Conservation (phyloP, 176 grass and related monocot species). For the Chloris gayana region DNA sequence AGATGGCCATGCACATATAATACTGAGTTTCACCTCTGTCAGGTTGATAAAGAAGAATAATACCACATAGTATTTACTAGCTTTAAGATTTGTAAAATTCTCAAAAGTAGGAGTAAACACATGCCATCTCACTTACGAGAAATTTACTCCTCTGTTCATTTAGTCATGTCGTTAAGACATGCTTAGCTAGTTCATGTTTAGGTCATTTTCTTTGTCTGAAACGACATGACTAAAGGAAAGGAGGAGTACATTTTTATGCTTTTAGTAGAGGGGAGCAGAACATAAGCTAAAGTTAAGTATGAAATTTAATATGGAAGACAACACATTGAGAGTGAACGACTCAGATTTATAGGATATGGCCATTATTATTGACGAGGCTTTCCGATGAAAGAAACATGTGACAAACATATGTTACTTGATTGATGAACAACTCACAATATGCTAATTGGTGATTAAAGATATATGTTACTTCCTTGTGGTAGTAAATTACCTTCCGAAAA, state of each 20-base stretch:
- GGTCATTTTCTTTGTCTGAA: no score
- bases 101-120: background rate
- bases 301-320: background rate
- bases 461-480: background rate
- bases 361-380: background rate
- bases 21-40: background rate
- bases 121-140: background rate
- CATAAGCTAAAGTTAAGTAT: background rate
- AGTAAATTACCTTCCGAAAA: conserved; percentile 77
- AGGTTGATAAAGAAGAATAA: conserved; percentile 6
- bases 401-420: background rate
- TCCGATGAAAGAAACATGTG: conserved; percentile 1
- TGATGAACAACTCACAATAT: conserved; percentile 15
- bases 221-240: no score
- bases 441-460: background rate
- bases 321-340: background rate
- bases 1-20: background rate
- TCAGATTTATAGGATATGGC: background rate
- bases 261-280: conserved; percentile 7
- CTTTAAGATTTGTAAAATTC: background rate
- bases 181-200: no score
- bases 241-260: conserved; percentile 15
- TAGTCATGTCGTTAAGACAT: no score
- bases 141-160: no score
- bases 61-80: background rate